Base-by-base conservation (phyloP, 179 eudicot species). In the Vitellaria paradoxa region DNA sequence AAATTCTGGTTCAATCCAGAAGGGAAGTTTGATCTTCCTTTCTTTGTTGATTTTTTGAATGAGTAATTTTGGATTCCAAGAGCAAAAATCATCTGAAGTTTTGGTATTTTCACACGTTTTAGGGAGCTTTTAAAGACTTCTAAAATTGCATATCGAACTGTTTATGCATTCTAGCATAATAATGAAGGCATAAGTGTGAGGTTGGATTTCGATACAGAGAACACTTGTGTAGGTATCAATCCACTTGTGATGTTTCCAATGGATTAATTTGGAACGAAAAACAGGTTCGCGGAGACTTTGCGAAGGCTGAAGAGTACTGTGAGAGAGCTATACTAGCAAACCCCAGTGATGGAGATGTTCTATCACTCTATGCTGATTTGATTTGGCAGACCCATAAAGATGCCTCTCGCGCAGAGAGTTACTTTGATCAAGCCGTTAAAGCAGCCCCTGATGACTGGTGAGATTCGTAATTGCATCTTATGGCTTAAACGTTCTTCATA, bases 291-390 rank as follows among this genome's bases (percentile, higher is more conserved):
- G 91, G 93, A 3, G 93, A 91, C 75, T 81, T 78, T 77, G 79
- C 62, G 9, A 91, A 89, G 64, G 96, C 96, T 2, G 93, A 91
- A 76, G 96, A 91, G 81, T 91, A 89, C 60, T 89, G 92, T 47
- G 90, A 88, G 71, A 88, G 96, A 80, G 93, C 96, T n/a, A 84
- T 89, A 56, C 70, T 91, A 17, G 89, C 90, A 37, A 83, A 89
- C 56, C 89, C 91, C 6, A 46, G 71, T 70, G 96, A 91, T 70
- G 92, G 87, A 7, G 86, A 74, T 75, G 87, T 86, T 3, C 21
- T 91, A 9, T 90, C 96, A 9, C 78, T 89, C 45, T 91, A 91
- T 73, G 96, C 89, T 50, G 93, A 84, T 81, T 79, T 91, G 77
- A 87, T 89, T 37, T 91, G 96, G 96, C 84, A 87, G 80, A 88